phyloP scores from a whole-genome alignment of 2,329 filamentous ascomycete genomes.

The Fusarium austroafricanum region DNA sequence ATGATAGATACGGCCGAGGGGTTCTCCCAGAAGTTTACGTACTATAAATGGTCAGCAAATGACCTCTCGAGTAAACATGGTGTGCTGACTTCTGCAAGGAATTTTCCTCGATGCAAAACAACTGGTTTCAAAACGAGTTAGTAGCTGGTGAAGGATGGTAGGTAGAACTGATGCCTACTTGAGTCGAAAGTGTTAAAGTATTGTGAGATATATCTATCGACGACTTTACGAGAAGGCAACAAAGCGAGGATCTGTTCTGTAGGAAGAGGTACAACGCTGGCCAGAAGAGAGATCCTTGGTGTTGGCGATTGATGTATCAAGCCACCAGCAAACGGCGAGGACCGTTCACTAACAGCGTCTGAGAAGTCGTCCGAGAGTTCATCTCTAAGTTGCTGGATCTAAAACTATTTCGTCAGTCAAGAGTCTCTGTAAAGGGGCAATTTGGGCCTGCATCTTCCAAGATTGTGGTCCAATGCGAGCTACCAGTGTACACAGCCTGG shows the following conservation, averaged over 20 bases:
- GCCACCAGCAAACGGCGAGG: neutral
- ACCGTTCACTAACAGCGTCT: neutral
- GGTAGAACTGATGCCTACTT: neutral
- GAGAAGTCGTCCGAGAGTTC: slow-evolving; percentile 2
- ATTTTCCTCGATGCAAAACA: slow-evolving; percentile 19
- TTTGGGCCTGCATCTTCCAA: slow-evolving; percentile 12
- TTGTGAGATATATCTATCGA: slow-evolving; percentile 34
- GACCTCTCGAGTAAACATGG: too few species aligned
- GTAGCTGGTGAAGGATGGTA: neutral
- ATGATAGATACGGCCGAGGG: slow-evolving; percentile 2
- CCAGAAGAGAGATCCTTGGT: slow-evolving; percentile 7
- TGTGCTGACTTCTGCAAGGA: slow-evolving; percentile 10
- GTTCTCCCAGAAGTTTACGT: slow-evolving; percentile 8
- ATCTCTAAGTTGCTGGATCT: slow-evolving; percentile 17
- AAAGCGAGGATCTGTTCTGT: slow-evolving; percentile 25
- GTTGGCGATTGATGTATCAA: neutral
- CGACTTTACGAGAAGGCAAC: slow-evolving; percentile 27
- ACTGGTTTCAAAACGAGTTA: neutral
- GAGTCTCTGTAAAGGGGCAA: too few species aligned
- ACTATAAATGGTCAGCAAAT: neutral
- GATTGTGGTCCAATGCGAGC: slow-evolving; percentile 25
- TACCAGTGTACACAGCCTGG: slow-evolving; percentile 16
- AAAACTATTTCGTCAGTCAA: neutral
- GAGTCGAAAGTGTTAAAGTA: slow-evolving; percentile 38
- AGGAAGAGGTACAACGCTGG: slow-evolving; percentile 1